A percentile compares a stretch with the other conserved stretches of the same genome.
phyloP scores from a whole-genome alignment of 2,329 filamentous ascomycete genomes.

The Pseudogymnoascus sp. region DNA sequence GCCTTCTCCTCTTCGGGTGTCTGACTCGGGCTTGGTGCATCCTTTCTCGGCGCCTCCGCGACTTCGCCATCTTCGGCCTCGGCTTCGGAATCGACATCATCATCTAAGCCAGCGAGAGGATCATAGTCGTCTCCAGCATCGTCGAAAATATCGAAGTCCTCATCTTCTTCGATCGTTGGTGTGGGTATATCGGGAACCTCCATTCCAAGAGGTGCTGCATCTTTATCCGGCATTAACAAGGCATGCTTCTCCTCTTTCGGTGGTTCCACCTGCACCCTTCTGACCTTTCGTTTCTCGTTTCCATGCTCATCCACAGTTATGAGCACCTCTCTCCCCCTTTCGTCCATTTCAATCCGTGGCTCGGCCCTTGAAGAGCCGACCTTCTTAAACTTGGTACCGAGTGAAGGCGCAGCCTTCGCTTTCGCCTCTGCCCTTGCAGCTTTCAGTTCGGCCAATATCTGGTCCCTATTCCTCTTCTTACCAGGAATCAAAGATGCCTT shows the following conservation, averaged over 20 bases:
- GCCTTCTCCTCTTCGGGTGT: slow-evolving; percentile 14
- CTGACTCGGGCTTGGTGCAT: slow-evolving; percentile 8
- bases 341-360: slow-evolving; percentile 52
- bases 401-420: slow-evolving; percentile 37
- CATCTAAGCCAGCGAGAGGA: slow-evolving; percentile 51
- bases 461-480: slow-evolving; percentile 55
- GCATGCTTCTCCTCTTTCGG: slow-evolving; percentile 32
- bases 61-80: slow-evolving; percentile 29
- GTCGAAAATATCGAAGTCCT: slow-evolving; percentile 58
- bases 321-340: slow-evolving; percentile 53
- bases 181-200: slow-evolving; percentile 52
- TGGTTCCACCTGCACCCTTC: slow-evolving; percentile 40
- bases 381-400: slow-evolving; percentile 57
- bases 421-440: slow-evolving; percentile 54
- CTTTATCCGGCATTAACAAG: slow-evolving; percentile 45
- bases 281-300: slow-evolving; percentile 56
- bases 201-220: slow-evolving; percentile 54
- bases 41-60: background rate
- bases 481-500: slow-evolving; percentile 44
- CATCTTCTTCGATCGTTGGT: slow-evolving; percentile 40
- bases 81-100: slow-evolving; percentile 34
- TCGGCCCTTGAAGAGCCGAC: slow-evolving; percentile 48
- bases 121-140: slow-evolving; percentile 60
- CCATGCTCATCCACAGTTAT: slow-evolving; percentile 60
- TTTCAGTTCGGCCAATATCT: slow-evolving; percentile 60